phyloP scores from a whole-genome alignment of 345 rosid species.

The Euclidium syriacum region DNA sequence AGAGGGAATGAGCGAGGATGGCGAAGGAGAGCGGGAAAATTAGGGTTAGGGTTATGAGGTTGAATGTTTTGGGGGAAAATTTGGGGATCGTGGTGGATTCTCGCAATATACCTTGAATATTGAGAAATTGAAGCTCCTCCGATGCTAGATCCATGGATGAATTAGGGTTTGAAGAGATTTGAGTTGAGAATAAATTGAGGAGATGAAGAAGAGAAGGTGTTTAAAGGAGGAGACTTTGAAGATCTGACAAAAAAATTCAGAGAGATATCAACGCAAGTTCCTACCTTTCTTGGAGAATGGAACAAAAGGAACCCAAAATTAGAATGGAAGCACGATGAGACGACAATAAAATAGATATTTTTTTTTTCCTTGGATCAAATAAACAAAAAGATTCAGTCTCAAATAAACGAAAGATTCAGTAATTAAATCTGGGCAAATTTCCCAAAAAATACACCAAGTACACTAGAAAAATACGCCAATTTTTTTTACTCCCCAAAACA shows the following conservation, averaged over 20 bases:
- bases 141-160: constrained; percentile 60
- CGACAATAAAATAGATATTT: no score
- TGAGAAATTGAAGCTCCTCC: constrained; percentile 68
- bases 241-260: not conserved
- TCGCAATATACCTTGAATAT: constrained; percentile 38
- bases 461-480: no score
- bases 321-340: no score
- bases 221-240: constrained; percentile 8
- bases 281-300: no score
- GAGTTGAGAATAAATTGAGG: not conserved
- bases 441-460: no score
- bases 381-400: no score
- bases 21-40: constrained; percentile 82
- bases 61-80: constrained; percentile 54
- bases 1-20: constrained; percentile 76
- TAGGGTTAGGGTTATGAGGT: constrained; percentile 61
- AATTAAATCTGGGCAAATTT: no score
- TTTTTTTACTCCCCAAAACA: no score
- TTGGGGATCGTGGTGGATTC: constrained; percentile 66
- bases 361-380: no score
- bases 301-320: no score
- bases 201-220: not conserved
- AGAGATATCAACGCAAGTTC: constrained; percentile 16
- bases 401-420: no score
- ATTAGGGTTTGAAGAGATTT: not conserved